These are phyloP conservation scores for Penicillium canescens DNA, from an alignment of 495 filamentous ascomycete species.

Conservation along the genomic window DNA sequence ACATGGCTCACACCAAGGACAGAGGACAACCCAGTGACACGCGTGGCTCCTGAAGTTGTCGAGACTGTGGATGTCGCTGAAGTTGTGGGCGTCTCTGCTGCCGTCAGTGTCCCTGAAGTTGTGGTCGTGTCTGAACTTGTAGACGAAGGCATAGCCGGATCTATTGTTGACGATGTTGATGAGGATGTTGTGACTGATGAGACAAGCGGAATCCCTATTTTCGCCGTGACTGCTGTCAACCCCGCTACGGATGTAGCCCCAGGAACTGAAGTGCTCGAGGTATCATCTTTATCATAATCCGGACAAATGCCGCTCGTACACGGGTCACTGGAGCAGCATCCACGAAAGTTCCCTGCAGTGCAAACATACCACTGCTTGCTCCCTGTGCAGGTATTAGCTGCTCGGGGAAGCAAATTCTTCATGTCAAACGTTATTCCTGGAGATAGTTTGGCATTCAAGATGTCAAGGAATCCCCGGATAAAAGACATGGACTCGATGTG, in stretches of 20 bases:
- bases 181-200: neutral
- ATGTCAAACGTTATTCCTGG: neutral
- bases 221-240: neutral
- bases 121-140: constrained; percentile 3
- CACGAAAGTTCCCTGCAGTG: constrained; percentile 24
- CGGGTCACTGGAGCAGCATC: constrained; percentile 42
- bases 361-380: constrained; percentile 35
- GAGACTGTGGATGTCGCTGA: neutral
- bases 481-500: neutral
- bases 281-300: constrained; percentile 14
- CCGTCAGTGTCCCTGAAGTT: neutral
- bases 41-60: neutral
- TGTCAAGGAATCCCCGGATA: neutral
- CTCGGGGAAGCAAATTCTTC: constrained; percentile 11
- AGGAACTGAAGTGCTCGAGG: neutral
- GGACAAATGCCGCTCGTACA: constrained; percentile 36
- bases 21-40: neutral
- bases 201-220: neutral
- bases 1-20: neutral
- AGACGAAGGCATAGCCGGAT: too few relatives aligned
- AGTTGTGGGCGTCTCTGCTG: neutral
- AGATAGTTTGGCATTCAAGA: neutral
- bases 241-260: too few relatives aligned
- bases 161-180: neutral
- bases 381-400: constrained; percentile 13